Evolutionary conservation across 257 asterid genomes (phyloP).

Genomic region (Parsonsia alboflavescens): DNA sequence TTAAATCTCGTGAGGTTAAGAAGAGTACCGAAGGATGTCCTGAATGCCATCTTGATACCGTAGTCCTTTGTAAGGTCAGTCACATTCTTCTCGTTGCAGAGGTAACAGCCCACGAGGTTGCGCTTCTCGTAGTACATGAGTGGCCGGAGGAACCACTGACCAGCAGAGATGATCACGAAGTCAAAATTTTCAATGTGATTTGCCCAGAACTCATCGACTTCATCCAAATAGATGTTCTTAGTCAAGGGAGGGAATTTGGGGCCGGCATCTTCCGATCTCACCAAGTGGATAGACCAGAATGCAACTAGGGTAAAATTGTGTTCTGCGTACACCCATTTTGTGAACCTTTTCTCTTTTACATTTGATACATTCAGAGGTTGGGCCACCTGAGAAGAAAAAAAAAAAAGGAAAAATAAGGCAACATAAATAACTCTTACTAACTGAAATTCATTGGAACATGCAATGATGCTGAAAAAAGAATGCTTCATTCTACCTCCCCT

Average conservation of each 20-base stretch:
- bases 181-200: constrained; percentile 37
- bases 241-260: constrained; percentile 45
- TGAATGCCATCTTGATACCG: constrained; percentile 27
- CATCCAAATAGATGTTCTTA: constrained; percentile 60
- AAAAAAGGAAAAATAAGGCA: background rate
- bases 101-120: constrained; percentile 39
- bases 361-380: constrained; percentile 47
- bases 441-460: no score
- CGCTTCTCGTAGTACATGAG: constrained; percentile 49
- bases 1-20: constrained; percentile 13
- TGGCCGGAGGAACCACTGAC: constrained; percentile 95
- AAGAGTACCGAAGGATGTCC: constrained; percentile 22
- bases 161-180: constrained; percentile 75
- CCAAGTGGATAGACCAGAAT: constrained; percentile 81
- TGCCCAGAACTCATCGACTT: constrained; percentile 59
- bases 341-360: constrained; percentile 43
- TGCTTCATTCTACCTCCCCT: no score
- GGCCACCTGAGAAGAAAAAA: constrained; percentile 35
- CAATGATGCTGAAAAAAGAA: no score
- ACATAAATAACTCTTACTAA: no score
- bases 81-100: constrained; percentile 12
- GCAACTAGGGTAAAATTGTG: constrained; percentile 73
- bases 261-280: constrained; percentile 33
- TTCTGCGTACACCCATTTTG: constrained; percentile 49
- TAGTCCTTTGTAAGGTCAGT: constrained; percentile 12